These are phyloP conservation scores for Yarrowia sp. DNA, from an alignment of 805 yeast genomes.

Conservation along the genomic window DNA sequence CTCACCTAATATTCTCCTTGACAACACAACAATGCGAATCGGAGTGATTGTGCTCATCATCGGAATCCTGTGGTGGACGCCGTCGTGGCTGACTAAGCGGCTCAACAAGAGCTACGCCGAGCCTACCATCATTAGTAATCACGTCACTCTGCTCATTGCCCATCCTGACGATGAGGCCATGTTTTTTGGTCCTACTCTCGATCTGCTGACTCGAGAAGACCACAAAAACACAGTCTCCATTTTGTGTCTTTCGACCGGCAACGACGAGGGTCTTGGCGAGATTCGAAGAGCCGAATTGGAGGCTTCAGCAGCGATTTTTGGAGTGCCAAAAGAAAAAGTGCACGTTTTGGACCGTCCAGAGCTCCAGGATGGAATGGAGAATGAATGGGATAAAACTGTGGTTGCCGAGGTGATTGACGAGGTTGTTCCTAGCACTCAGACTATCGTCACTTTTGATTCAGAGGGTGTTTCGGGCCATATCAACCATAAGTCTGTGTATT, in stretches of 20 bases:
- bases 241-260: conserved; percentile 74
- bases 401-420: conserved; percentile 39
- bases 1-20: neutral
- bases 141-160: conserved; percentile 58
- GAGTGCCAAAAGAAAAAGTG: conserved; percentile 44
- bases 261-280: conserved; percentile 68
- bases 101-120: neutral
- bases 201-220: conserved; percentile 48
- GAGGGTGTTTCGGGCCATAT: conserved; percentile 80
- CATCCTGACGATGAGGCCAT: conserved; percentile 99
- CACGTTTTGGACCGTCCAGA: conserved; percentile 47
- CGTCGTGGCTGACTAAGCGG: conserved; percentile 12
- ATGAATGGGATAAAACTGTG: conserved; percentile 54
- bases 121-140: conserved; percentile 25
- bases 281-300: conserved; percentile 58
- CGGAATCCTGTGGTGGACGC: conserved; percentile 6
- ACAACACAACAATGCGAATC: neutral
- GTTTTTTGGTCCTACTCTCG: conserved; percentile 85
- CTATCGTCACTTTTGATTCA: conserved; percentile 74
- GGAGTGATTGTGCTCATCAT: conserved; percentile 16
- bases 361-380: conserved; percentile 68
- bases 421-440: conserved; percentile 34
- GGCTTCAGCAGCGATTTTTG: conserved; percentile 53
- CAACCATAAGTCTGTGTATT: conserved; percentile 56
- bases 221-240: conserved; percentile 53